Percentiles rank a stretch among this genome's conserved stretches.
These are phyloP conservation scores for Populus tremula DNA, from an alignment of 345 rosid genomes.

Conservation along the genomic window DNA sequence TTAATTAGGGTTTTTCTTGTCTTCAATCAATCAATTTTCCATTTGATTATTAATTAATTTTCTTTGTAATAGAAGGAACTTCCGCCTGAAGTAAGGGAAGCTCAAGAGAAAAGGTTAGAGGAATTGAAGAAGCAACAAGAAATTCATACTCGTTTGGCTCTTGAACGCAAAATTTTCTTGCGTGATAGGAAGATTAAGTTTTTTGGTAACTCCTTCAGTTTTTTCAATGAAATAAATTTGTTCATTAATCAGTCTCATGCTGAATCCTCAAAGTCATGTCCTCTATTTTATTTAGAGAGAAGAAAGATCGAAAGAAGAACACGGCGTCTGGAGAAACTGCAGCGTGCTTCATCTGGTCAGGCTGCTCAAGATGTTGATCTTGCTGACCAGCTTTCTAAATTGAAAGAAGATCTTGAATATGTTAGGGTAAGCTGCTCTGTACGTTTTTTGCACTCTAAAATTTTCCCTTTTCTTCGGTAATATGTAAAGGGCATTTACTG, in stretches of 20 bases:
- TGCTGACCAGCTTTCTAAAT: conserved; percentile 66
- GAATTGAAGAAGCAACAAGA: conserved; percentile 86
- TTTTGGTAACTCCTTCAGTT: conserved; percentile 50
- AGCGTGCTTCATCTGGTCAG: conserved; percentile 70
- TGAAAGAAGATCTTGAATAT: conserved; percentile 97
- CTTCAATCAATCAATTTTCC: neutral
- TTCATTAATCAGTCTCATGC: neutral
- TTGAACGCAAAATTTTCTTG: conserved; percentile 83
- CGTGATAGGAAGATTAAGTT: conserved; percentile 88
- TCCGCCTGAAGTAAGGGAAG: conserved; percentile 69
- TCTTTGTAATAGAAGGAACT: conserved; percentile 46
- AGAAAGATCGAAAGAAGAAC: conserved; percentile 87
- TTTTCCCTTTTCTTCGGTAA: neutral
- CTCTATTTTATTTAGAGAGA: conserved; percentile 51
- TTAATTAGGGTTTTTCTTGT: neutral
- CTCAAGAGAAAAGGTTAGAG: conserved; percentile 65
- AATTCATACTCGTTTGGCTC: conserved; percentile 72
- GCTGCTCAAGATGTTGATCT: conserved; percentile 56
- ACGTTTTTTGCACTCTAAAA: neutral
- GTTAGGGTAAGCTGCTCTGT: conserved; percentile 60
- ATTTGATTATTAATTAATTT: neutral
- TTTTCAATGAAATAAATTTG: neutral
- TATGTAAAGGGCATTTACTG: neutral
- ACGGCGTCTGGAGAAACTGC: conserved; percentile 88
- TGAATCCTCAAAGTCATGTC: neutral